phyloP scores from a whole-genome alignment of 495 filamentous ascomycete species.

The Neurospora sp. region DNA sequence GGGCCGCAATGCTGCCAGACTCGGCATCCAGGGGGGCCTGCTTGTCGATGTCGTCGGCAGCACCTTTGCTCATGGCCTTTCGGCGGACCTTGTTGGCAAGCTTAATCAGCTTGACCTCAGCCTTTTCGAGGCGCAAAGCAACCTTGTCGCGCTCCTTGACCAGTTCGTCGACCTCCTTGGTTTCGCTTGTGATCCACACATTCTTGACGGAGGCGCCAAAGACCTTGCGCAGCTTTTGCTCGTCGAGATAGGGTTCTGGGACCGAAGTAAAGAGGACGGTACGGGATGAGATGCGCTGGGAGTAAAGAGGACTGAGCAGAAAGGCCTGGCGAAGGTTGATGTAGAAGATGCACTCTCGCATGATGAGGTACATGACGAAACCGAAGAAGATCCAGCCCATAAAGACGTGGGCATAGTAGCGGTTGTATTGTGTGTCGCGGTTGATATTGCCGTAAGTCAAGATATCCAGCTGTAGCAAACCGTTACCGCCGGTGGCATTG shows the following conservation, averaged over 20 bases:
- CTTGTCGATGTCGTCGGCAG: constrained; percentile 36
- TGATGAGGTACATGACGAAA: constrained; percentile 82
- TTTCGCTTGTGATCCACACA: constrained; percentile 78
- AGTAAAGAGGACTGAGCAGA: constrained; percentile 76
- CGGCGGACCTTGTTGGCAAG: constrained; percentile 68
- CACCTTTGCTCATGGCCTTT: constrained; percentile 63
- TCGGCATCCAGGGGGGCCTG: constrained; percentile 41
- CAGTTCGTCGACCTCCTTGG: constrained; percentile 69
- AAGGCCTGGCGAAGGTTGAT: constrained; percentile 96
- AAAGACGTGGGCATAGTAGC: constrained; percentile 69
- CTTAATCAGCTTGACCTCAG: constrained; percentile 80
- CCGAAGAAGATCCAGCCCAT: constrained; percentile 68
- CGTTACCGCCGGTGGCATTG: constrained; percentile 68
- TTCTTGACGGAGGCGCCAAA: constrained; percentile 73
- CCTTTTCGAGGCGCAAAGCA: constrained; percentile 78
- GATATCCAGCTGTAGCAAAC: constrained; percentile 60
- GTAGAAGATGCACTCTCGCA: constrained; percentile 86
- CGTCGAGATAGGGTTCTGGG: constrained; percentile 61
- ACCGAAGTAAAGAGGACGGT: constrained; percentile 91
- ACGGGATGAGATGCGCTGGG: constrained; percentile 82
- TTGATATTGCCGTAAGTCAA: constrained; percentile 69
- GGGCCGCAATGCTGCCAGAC: constrained; percentile 69
- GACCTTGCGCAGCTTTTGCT: constrained; percentile 63
- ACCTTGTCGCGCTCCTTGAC: constrained; percentile 77
- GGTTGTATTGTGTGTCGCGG: constrained; percentile 34